phyloP scores from a whole-genome alignment of 2,329 filamentous ascomycete species.

The Aspergillus pseudoviridinutans region DNA sequence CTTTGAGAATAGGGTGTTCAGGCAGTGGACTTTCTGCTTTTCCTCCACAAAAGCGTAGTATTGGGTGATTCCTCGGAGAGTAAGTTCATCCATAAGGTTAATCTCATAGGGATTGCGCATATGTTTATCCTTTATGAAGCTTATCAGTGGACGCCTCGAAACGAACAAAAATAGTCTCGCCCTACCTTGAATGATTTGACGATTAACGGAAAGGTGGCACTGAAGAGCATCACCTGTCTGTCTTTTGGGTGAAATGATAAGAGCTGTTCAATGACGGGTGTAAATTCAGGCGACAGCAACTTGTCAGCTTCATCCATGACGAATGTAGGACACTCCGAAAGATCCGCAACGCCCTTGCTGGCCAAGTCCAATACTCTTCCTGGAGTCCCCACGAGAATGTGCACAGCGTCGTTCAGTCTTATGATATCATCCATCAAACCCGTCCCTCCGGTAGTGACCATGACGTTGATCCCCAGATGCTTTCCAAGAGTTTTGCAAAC shows the following conservation, averaged over 20 bases:
- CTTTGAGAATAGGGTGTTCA: constrained; percentile 98
- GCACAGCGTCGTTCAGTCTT: constrained; percentile 86
- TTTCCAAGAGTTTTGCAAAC: constrained; percentile 98
- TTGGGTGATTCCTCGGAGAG: constrained; percentile 94
- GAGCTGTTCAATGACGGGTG: constrained; percentile 93
- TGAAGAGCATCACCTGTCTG: constrained; percentile 98
- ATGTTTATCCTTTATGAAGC: constrained; percentile 71
- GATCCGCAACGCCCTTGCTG: constrained; percentile 91
- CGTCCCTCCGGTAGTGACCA: constrained; percentile 98
- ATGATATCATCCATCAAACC: constrained; percentile 95
- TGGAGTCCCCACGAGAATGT: constrained; percentile 96
- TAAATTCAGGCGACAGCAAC: constrained; percentile 93
- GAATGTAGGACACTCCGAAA: constrained; percentile 94
- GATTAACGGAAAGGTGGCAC: constrained; percentile 92
- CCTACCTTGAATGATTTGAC: constrained; percentile 84
- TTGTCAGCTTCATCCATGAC: constrained; percentile 99
- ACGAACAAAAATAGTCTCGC: background rate
- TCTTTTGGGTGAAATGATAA: constrained; percentile 95
- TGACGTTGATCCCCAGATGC: constrained; percentile 94
- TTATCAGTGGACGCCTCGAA: background rate
- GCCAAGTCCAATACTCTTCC: constrained; percentile 94
- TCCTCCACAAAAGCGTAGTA: constrained; percentile 99
- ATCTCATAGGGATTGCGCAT: constrained; percentile 97
- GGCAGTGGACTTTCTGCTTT: constrained; percentile 97
- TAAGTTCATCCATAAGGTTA: constrained; percentile 99